These are phyloP conservation scores for Fusarium sp. DNA, from an alignment of 2,329 filamentous ascomycete genomes.

Conservation along the genomic window DNA sequence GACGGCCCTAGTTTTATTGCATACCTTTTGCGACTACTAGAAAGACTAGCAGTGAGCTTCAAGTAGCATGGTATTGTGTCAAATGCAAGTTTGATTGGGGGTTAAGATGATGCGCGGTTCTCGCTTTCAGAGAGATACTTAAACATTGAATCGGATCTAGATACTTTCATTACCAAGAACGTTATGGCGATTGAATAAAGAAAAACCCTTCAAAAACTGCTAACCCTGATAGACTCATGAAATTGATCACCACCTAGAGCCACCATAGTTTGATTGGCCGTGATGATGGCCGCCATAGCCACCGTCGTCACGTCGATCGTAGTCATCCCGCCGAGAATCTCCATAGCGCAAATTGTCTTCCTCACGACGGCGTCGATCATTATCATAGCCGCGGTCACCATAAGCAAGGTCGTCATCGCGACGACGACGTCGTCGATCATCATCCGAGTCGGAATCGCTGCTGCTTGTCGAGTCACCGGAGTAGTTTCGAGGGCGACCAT, in stretches of 20 bases:
- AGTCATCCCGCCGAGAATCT: not conserved
- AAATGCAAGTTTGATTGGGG: not conserved
- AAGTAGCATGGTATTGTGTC: not conserved
- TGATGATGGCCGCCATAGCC: not conserved
- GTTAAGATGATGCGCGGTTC: not conserved
- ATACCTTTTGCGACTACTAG: not conserved
- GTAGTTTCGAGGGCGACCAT: slow-evolving; percentile 33
- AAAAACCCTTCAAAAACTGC: not conserved
- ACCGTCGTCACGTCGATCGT: not conserved
- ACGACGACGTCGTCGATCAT: slow-evolving; percentile 22
- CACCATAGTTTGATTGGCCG: not conserved
- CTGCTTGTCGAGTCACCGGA: slow-evolving; percentile 41
- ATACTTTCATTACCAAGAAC: not conserved
- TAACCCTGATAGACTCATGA: not conserved
- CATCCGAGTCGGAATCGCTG: slow-evolving; percentile 42
- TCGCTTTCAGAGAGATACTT: not conserved
- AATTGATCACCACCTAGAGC: not conserved
- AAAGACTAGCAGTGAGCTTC: not conserved
- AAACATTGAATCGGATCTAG: not conserved
- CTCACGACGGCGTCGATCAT: not conserved
- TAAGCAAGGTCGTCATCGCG: slow-evolving; percentile 25
- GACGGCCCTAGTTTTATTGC: not conserved
- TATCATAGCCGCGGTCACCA: not conserved
- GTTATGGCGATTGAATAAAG: not conserved
- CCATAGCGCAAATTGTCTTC: not conserved